phyloP scores from a whole-genome alignment of 1,284 basidiomycete species.

The Ustilago trichophora region DNA sequence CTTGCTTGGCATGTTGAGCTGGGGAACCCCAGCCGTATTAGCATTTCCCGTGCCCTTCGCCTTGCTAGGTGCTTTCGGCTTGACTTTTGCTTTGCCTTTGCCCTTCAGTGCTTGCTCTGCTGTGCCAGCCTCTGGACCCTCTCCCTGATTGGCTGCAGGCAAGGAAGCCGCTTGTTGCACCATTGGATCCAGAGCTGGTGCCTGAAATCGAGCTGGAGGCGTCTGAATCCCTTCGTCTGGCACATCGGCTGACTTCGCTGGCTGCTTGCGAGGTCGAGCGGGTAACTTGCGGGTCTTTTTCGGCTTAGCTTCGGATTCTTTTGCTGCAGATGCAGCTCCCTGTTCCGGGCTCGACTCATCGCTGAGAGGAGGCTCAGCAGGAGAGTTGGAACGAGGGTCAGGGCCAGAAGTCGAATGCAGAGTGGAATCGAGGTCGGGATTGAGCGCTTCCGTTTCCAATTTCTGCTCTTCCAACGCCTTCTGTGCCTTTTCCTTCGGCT shows the following conservation, averaged over 20 bases:
- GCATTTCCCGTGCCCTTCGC: slow-evolving; percentile 5
- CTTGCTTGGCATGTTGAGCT: background rate
- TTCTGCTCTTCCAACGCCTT: background rate
- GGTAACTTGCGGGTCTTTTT: slow-evolving; percentile 6
- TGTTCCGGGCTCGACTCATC: background rate
- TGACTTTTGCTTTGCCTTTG: slow-evolving; percentile 3
- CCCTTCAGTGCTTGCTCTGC: background rate
- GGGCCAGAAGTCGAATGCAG: no score
- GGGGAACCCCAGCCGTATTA: background rate
- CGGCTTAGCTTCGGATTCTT: background rate
- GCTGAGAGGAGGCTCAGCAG: background rate
- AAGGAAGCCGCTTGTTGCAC: background rate
- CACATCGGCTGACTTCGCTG: background rate
- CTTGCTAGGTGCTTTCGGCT: slow-evolving; percentile 11
- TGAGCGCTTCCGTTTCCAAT: no score
- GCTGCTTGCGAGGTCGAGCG: slow-evolving; percentile 7
- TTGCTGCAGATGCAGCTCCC: background rate
- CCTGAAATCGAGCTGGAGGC: background rate
- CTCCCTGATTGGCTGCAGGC: background rate
- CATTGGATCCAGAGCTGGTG: no score
- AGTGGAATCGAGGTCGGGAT: no score
- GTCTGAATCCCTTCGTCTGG: background rate
- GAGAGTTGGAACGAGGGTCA: no score
- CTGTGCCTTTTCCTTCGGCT: slow-evolving; percentile 4
- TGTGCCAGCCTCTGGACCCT: background rate